Evolutionary conservation across 345 rosid species (phyloP).

Genomic region (Pistacia atlantica): DNA sequence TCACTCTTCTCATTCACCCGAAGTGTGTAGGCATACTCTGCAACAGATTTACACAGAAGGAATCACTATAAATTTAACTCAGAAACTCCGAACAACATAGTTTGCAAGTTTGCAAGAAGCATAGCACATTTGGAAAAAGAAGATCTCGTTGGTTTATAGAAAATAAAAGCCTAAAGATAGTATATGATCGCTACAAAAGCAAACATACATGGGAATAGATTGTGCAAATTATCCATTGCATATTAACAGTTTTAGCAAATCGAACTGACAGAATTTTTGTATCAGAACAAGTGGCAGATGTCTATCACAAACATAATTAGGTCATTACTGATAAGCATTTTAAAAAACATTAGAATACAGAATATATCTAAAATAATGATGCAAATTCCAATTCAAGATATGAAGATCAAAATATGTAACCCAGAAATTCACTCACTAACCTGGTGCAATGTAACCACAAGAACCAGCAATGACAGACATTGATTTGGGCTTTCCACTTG

Average conservation of each 20-base stretch:
- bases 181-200: too few relatives aligned
- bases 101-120: not conserved
- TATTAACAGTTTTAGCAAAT: not conserved
- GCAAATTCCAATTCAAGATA: not conserved
- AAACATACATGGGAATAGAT: not conserved
- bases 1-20: slow-evolving; percentile 99
- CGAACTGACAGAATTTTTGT: not conserved
- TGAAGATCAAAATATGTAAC: not conserved
- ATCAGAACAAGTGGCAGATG: not conserved
- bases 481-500: slow-evolving; percentile 73
- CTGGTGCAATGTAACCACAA: slow-evolving; percentile 99
- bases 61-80: not conserved
- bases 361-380: not conserved
- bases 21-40: slow-evolving; percentile 97
- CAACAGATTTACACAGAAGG: slow-evolving; percentile 18
- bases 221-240: not conserved
- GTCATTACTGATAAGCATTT: too few relatives aligned
- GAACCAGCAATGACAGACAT: slow-evolving; percentile 98
- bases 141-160: not conserved
- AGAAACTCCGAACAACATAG: not conserved
- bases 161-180: too few relatives aligned
- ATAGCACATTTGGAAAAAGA: not conserved
- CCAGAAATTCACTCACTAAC: slow-evolving; percentile 38
- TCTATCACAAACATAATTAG: not conserved
- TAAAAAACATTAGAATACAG: not conserved